Conservation (phyloP, 768 basidiomycete genomes). For the Hysterangium stoloniferum region DNA sequence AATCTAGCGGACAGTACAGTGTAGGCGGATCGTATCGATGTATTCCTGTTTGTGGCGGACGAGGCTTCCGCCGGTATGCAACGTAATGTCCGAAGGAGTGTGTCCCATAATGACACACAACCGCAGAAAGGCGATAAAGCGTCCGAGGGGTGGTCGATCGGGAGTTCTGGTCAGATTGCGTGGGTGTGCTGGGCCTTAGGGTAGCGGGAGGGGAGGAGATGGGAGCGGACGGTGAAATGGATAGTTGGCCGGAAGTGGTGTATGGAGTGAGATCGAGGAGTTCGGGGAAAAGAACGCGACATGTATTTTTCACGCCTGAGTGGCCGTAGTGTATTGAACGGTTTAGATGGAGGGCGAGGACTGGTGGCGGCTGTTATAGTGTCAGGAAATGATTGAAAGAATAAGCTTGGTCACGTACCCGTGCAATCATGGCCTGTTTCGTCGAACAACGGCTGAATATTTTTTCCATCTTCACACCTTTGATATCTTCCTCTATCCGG, state of each 20-base stretch:
- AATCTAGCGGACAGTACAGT: constrained; percentile 35
- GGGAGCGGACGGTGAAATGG: constrained; percentile 57
- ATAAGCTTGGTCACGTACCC: constrained; percentile 44
- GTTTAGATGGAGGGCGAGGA: constrained; percentile 86
- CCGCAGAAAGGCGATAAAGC: constrained; percentile 78
- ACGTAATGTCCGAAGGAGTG: constrained; percentile 95
- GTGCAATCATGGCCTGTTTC: constrained; percentile 87
- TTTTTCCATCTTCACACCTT: constrained; percentile 73
- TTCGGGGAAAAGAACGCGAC: constrained; percentile 76
- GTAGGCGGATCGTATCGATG: constrained; percentile 34
- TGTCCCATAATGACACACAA: constrained; percentile 89
- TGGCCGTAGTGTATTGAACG: constrained; percentile 79
- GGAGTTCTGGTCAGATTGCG: constrained; percentile 12
- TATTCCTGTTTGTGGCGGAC: constrained; percentile 30
- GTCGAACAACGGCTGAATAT: constrained; percentile 68
- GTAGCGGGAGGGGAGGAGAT: constrained; percentile 57
- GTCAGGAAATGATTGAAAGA: neutral
- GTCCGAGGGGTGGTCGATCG: constrained; percentile 53
- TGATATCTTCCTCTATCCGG: constrained; percentile 76
- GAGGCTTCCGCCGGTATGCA: constrained; percentile 80
- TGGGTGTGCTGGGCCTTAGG: constrained; percentile 22
- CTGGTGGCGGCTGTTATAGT: constrained; percentile 61
- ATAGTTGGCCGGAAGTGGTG: constrained; percentile 74
- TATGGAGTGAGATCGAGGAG: constrained; percentile 84
- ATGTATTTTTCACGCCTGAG: constrained; percentile 75